Evolutionary conservation across 2,329 filamentous ascomycete genomes (phyloP), one percentile per base, ranked within the genome.

Genomic region (Hypomyces rosellus): DNA sequence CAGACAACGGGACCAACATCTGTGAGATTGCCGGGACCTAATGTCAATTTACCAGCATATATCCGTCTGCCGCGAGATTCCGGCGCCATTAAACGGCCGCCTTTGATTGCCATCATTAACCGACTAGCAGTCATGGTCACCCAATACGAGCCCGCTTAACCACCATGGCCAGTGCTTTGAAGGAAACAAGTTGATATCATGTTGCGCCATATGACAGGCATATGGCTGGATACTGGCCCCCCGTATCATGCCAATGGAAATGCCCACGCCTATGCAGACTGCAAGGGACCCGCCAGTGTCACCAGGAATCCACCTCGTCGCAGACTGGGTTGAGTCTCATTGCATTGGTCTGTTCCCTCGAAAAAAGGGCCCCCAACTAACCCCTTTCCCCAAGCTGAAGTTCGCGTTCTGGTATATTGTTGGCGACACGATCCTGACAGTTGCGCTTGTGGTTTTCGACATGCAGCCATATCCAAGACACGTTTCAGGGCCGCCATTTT

Each of bases 21-120:
- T 52, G 20, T 22, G 41, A 52, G 50, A 52, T 52, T 49, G 30
- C 50, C 50, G 50, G 46, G 50, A 34, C 42, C 50, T 39, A 34
- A 37, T 46, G 50, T 34, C 48, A 46, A 49, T 45, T 34, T 46
- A 42, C 22, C 13, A 49, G 34, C 33, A 39, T 33, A n/a, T 34
- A 30, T 34, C 22, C n/a, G 22, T 14, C 12, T 15, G 30, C 16
- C n/a, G 42, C 30, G 33, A 30, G 42, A 34, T 45, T 18, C 30
- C 16, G 42, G n/a, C 13, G n/a, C 42, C 42, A 45, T 45, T 45
- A 33, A n/a, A 34, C 30, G 42, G 15, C n/a, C 42, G 6, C 9
- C 38, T 41, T 36, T 45, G 22, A 37, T 43, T 52, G 37, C 46
- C 42, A 38, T 47, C 30, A 38, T 49, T 52, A 15, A 42, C 37